A percentile compares a stretch with the other conserved stretches of the same genome.
Evolutionary conservation across 768 basidiomycete genomes (phyloP).

Genomic region (Amanita subjunquillea): DNA sequence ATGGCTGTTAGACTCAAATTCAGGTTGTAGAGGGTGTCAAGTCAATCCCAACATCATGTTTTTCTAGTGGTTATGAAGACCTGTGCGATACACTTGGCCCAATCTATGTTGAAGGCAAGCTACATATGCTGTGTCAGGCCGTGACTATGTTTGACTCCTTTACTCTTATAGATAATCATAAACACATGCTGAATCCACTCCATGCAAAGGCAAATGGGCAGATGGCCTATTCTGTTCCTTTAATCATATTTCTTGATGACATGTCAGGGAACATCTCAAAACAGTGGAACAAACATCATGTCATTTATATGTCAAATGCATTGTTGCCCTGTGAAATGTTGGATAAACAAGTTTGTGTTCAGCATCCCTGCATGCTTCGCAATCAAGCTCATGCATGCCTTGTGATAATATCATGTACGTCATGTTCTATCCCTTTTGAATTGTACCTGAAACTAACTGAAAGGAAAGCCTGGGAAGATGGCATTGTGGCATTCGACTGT

Average conservation of each 20-base stretch:
- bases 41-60: not conserved
- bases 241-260: conserved; percentile 35
- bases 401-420: not conserved
- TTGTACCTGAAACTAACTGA: conserved; percentile 12
- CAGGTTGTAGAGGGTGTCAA: conserved; percentile 1
- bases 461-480: conserved; percentile 16
- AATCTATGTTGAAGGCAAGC: not conserved
- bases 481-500: conserved; percentile 30
- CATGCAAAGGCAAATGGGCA: conserved; percentile 16
- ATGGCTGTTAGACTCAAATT: not conserved
- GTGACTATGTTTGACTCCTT: not conserved
- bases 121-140: not conserved
- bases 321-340: conserved; percentile 17
- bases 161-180: too few relatives aligned
- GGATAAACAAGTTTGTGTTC: conserved; percentile 20
- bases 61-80: not conserved
- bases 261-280: conserved; percentile 35
- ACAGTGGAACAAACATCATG: conserved; percentile 38
- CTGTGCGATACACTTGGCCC: not conserved
- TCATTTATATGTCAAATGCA: conserved; percentile 22
- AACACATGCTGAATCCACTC: conserved; percentile 16
- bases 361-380: conserved; percentile 22
- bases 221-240: conserved; percentile 19
- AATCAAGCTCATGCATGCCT: conserved; percentile 19
- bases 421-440: not conserved